phyloP scores from a whole-genome alignment of 2,329 filamentous ascomycete species.

The Gnomoniopsis sp. region DNA sequence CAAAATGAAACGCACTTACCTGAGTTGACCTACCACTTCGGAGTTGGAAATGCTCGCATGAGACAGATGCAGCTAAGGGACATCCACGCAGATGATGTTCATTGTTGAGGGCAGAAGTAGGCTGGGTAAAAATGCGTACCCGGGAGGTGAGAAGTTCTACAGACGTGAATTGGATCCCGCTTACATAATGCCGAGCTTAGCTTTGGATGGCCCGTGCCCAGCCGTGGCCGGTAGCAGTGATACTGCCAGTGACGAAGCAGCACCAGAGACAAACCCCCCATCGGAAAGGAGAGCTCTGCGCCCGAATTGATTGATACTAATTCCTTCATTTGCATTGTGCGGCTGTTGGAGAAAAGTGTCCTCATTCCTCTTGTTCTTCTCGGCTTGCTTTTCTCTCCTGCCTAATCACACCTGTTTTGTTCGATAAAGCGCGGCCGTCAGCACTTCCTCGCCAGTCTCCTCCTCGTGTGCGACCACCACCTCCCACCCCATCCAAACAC shows the following conservation, averaged over 20 bases:
- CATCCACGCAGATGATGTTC: not conserved
- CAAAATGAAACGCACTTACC: not conserved
- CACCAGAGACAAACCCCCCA: not conserved
- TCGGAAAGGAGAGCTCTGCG: not conserved
- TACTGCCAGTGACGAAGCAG: not conserved
- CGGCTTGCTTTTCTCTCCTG: not conserved
- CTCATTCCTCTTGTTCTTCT: not conserved
- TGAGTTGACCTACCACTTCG: not conserved
- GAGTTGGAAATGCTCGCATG: not conserved
- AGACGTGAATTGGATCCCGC: not conserved
- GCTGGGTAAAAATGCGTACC: not conserved
- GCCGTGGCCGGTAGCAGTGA: not conserved
- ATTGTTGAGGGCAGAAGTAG: not conserved
- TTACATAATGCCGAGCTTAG: not conserved
- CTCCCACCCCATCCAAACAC: not conserved
- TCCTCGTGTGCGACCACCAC: not conserved
- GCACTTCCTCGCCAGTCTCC: not conserved
- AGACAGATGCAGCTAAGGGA: not conserved
- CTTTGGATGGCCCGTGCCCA: not conserved
- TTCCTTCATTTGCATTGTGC: not conserved
- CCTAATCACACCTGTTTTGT: not conserved
- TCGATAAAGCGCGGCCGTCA: not conserved
- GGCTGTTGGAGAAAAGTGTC: not conserved
- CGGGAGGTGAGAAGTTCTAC: not conserved
- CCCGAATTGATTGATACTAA: not conserved